Evolutionary conservation across 768 basidiomycete species (phyloP), one percentile per base, ranked within the genome.

Genomic region (Collybia sordida): DNA sequence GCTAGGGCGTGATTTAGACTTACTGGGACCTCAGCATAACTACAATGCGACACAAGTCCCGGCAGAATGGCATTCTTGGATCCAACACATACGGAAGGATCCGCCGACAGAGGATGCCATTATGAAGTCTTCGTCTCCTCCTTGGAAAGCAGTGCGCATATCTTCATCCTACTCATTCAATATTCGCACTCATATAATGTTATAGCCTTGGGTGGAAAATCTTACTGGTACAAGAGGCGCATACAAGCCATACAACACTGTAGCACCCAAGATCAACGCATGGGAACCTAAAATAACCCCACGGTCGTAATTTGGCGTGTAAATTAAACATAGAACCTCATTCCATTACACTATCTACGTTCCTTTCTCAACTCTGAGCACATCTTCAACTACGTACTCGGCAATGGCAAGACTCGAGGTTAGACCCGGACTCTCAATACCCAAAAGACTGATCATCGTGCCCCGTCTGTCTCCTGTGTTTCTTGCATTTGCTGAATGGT

Each of bases 51-150:
- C 91, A 0, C 96, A 99, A 74, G 86, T 97, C 28, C 90, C 93
- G 14, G 82, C 95, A 0, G 94, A 96, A 70, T 98, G 96, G 96
- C 96, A 97, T 72, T 85, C 94, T 4, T 98, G 95, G 95, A 71
- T 98, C 31, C 78, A 80, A 8, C 93, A 97, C 63, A 97, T 96
- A 60, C 88, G 96, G 42, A 81, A 85, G 57, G 82, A 85, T 21
- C 80, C 93, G 4, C 96, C 96, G 0, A 72, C 78, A 1, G 75
- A 86, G 51, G 96, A 98, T 61, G 64, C 75, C 1, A 70, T 92
- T 21, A 72, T 96, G 68, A 80, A 87, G 60, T 80, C 74, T 51
- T 58, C 78, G 34, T 80, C 82, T 24, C 93, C 89, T 1, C 69
- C 85, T 0, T 98, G 95, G 95, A 79, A 90, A 65, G 81, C 83